phyloP scores from a whole-genome alignment of 805 yeast species.

The Barnettozyma sp. region DNA sequence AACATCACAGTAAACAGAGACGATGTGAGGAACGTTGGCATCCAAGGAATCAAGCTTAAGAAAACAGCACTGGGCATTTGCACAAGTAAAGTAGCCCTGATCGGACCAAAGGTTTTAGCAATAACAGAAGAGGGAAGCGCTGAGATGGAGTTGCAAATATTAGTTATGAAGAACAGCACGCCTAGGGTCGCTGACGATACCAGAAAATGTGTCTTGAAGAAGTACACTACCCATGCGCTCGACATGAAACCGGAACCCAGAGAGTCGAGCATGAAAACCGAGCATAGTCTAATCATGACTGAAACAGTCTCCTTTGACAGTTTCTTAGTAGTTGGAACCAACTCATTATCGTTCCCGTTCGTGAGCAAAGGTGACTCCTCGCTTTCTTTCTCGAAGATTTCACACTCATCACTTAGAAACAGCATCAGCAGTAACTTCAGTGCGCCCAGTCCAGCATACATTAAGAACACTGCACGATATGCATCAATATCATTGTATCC shows the following conservation, averaged over 20 bases:
- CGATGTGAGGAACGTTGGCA: constrained; percentile 34
- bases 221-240: constrained; percentile 81
- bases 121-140: constrained; percentile 72
- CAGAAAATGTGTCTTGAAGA: constrained; percentile 52
- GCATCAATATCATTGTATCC: constrained; percentile 34
- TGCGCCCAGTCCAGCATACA: constrained; percentile 50
- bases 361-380: constrained; percentile 24
- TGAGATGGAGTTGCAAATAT: constrained; percentile 56
- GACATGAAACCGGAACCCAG: constrained; percentile 88
- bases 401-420: constrained; percentile 47
- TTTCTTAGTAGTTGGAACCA: not conserved
- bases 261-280: constrained; percentile 77
- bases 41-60: constrained; percentile 46
- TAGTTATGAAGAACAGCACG: constrained; percentile 55
- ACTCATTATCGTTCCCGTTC: constrained; percentile 4
- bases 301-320: constrained; percentile 37
- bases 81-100: constrained; percentile 62
- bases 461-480: constrained; percentile 50
- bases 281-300: constrained; percentile 41
- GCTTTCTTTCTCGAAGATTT: constrained; percentile 23
- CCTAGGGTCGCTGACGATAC: constrained; percentile 58
- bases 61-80: constrained; percentile 75
- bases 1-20: constrained; percentile 46
- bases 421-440: constrained; percentile 45
- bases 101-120: constrained; percentile 67